A percentile compares a stretch with the other conserved stretches of the same genome.
Conservation (phyloP, 352 stramenopile species). For the Phytophthora constricta region DNA sequence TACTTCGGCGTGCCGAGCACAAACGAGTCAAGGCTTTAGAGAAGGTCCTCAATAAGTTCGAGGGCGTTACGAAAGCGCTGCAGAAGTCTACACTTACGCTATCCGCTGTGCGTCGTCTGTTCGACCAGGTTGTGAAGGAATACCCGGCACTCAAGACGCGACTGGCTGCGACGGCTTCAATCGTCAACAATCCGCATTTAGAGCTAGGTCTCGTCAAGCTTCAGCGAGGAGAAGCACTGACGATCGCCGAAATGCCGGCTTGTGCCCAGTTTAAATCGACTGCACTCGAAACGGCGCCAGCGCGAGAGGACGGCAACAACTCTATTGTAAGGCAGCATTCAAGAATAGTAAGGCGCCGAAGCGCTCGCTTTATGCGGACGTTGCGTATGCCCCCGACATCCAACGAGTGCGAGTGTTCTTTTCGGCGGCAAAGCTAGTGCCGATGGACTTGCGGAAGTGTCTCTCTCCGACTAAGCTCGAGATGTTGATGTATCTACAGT, state of each 20-base stretch:
- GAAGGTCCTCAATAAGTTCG: not conserved
- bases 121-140: not conserved
- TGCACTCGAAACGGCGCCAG: not conserved
- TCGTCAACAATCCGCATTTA: slow-evolving; percentile 12
- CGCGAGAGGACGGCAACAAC: not conserved
- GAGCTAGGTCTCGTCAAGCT: slow-evolving; percentile 15
- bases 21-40: not conserved
- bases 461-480: not conserved
- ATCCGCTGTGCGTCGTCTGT: slow-evolving; percentile 4
- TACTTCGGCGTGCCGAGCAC: not conserved
- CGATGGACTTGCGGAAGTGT: slow-evolving; percentile 8
- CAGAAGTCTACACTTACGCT: slow-evolving; percentile 15
- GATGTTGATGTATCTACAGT: slow-evolving; percentile 1
- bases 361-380: not conserved
- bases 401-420: slow-evolving; percentile 35
- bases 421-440: slow-evolving; percentile 17
- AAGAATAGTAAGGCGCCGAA: slow-evolving; percentile 5
- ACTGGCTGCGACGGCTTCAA: not conserved
- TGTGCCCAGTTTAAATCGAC: slow-evolving; percentile 2
- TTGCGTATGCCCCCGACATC: slow-evolving; percentile 10
- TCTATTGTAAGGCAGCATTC: slow-evolving; percentile 18
- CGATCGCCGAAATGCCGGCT: not conserved
- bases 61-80: slow-evolving; percentile 6
- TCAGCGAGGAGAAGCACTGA: slow-evolving; percentile 3
- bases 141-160: not conserved